Conservation (phyloP, 768 basidiomycete species). For the Rhodosporidiobolus odoratus region DNA sequence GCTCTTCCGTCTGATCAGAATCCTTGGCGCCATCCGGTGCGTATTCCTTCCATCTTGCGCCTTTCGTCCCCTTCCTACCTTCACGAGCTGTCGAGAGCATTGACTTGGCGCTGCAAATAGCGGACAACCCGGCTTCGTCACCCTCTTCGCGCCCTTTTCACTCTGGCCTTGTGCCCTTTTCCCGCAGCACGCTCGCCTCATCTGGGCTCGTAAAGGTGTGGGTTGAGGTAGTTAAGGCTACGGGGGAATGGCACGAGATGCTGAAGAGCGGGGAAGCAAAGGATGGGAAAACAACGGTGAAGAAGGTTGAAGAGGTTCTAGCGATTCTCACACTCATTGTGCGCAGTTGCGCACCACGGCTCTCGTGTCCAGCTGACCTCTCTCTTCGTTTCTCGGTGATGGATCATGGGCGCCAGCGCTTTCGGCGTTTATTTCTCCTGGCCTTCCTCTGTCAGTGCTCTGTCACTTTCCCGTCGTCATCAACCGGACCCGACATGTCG, state of each 20-base stretch:
- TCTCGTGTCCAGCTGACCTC: neutral
- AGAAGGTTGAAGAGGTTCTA: slow-evolving; percentile 16
- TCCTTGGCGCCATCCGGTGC: neutral
- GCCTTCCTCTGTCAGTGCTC: neutral
- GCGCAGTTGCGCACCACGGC: neutral
- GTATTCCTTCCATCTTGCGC: neutral
- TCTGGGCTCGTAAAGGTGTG: slow-evolving; percentile 24
- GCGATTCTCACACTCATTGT: slow-evolving; percentile 33
- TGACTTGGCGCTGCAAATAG: neutral
- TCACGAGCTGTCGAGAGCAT: too few species aligned
- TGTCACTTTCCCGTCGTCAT: neutral
- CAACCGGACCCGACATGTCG: neutral
- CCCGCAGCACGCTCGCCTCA: neutral
- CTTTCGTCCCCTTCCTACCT: neutral
- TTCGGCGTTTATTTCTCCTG: slow-evolving; percentile 16
- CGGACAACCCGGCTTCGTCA: slow-evolving; percentile 25
- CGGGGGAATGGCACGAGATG: slow-evolving; percentile 30
- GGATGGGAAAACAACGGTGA: neutral
- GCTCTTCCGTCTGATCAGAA: neutral
- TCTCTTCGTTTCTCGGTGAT: neutral
- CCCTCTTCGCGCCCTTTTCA: slow-evolving; percentile 11
- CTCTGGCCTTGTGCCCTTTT: neutral
- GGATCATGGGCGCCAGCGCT: slow-evolving; percentile 28
- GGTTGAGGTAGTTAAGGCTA: slow-evolving; percentile 26
- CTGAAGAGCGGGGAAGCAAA: neutral